Conservation (phyloP, 345 rosid genomes). For the Arabis hirsuta region DNA sequence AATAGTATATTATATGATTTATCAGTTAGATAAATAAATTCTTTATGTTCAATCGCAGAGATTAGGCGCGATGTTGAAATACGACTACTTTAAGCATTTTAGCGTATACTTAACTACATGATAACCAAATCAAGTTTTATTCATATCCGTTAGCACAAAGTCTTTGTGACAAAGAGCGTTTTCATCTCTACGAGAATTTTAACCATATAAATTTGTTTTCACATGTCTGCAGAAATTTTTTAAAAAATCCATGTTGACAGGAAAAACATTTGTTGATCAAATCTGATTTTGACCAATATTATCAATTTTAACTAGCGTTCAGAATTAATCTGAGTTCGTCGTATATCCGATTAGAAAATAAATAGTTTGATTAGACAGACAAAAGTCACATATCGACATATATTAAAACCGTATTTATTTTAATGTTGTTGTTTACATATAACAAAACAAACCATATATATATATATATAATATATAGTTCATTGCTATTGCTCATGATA, state of each 20-base stretch:
- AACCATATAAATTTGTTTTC: too few species aligned
- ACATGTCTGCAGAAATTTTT: too few species aligned
- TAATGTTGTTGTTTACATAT: too few species aligned
- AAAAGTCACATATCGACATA: not conserved
- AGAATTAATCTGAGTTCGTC: not conserved
- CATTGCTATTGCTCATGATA: conserved; percentile 27
- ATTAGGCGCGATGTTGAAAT: not conserved
- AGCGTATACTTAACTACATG: not conserved
- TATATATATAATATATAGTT: not conserved
- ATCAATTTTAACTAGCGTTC: not conserved
- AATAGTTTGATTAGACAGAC: conserved; percentile 1
- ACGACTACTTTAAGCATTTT: too few species aligned
- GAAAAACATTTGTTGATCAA: too few species aligned
- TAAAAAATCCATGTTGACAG: too few species aligned
- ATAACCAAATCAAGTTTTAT: too few species aligned
- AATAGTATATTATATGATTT: not conserved
- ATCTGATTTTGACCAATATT: too few species aligned
- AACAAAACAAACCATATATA: not conserved
- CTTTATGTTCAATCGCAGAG: not conserved
- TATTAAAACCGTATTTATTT: too few species aligned
- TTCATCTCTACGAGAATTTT: too few species aligned
- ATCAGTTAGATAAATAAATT: not conserved
- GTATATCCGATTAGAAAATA: not conserved
- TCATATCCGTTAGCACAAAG: too few species aligned
- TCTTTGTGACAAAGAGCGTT: too few species aligned